Base-by-base conservation (phyloP, 257 asterid genomes). In the Eustoma russellianum region DNA sequence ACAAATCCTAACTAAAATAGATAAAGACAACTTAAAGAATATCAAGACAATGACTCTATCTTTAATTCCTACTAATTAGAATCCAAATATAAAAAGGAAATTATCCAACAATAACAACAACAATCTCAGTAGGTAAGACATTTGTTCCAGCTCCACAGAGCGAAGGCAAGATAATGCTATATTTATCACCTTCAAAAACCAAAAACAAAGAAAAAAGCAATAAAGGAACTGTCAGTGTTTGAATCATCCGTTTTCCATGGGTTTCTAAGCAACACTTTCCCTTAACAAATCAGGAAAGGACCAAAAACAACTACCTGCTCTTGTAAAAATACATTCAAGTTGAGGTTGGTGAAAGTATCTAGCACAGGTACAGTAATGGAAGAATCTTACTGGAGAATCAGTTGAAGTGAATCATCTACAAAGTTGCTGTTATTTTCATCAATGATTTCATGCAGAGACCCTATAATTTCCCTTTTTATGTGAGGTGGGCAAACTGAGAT, bases 321-420 rank as follows among this genome's bases (percentile, higher is more conserved):
- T 66, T 77, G 83, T 76, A 81, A 75, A 46, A 76, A 55, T 52
- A 81, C 94, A 61, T 83, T 87, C 78, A 83, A 79, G 69, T 79
- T 80, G 73, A 87, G 92, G 73, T 83, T 83, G 69, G 87, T 79
- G 70, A 87, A 79, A 52, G 86, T 72, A 61, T 87, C 96, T 1
- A 87, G 83, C 76, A 81, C 94, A 0, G 94, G 80, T 68, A 83
- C 83, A 62, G 83, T 79, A 62, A 83, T 72, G 61, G 89, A 74
- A 63, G 85, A 70, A 72, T 87, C 96, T 74, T 87, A 94, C 60
- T 81, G 76, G 53, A 87, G 94, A 83, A 83, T 81, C 75, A 75
- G 83, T 59, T 77, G 81, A 66, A 87, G 94, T 61, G 89, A 79
- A 73, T 69, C 77, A 55, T 83, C 75, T 57, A 81, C 76, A 59